A percentile compares a stretch with the other conserved stretches of the same genome.
Evolutionary conservation across 768 basidiomycete genomes (phyloP).

Genomic region (Amanita brunnescens): DNA sequence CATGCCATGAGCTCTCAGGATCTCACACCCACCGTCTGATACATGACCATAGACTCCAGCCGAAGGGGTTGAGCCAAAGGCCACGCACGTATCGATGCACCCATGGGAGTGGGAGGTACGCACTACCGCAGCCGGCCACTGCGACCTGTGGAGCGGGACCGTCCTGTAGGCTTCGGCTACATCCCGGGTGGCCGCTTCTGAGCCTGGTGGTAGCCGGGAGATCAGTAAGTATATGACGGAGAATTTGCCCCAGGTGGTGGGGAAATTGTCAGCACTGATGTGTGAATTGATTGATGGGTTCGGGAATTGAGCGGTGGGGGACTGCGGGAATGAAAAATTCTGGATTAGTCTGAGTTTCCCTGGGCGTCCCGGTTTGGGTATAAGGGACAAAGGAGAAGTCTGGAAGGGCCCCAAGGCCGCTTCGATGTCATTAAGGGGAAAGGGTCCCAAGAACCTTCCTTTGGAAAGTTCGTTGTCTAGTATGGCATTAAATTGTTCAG

Average conservation of each 20-base stretch:
- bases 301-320: background rate
- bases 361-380: constrained; percentile 18
- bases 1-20: constrained; percentile 16
- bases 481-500: background rate
- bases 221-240: constrained; percentile 12
- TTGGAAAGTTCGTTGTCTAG: background rate
- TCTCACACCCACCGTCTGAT: constrained; percentile 13
- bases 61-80: constrained; percentile 14
- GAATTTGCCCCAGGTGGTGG: constrained; percentile 24
- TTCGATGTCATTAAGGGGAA: background rate
- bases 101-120: constrained; percentile 9
- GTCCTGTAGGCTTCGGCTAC: constrained; percentile 30
- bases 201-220: constrained; percentile 24
- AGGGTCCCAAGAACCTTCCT: background rate
- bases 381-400: constrained; percentile 18
- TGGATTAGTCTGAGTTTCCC: constrained; percentile 18
- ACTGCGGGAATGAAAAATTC: constrained; percentile 17
- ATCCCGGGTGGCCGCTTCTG: constrained; percentile 27
- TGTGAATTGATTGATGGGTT: constrained; percentile 15
- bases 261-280: constrained; percentile 20
- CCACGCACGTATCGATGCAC: background rate
- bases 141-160: constrained; percentile 19
- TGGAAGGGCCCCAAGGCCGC: constrained; percentile 20
- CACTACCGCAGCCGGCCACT: constrained; percentile 28
- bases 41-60: constrained; percentile 18